Conservation (phyloP, 331 rosid genomes). For the Pyracantha coccinea region DNA sequence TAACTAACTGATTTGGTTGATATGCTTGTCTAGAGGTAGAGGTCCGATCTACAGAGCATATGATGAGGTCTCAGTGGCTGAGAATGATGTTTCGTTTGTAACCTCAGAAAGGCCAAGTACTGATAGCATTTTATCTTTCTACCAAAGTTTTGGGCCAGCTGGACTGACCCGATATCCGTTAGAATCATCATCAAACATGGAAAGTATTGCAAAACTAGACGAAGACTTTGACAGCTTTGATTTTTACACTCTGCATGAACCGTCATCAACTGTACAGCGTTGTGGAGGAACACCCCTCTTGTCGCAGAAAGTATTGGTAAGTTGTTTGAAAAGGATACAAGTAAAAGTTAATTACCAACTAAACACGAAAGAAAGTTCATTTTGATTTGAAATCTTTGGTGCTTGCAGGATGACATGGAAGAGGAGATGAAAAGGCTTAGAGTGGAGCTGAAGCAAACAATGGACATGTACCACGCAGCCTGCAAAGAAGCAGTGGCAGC, state of each 20-base stretch:
- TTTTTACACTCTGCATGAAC: not conserved
- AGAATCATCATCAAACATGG: not conserved
- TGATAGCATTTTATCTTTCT: conserved; percentile 21
- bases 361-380: not conserved
- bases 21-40: not conserved
- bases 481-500: conserved; percentile 16
- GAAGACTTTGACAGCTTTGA: not conserved
- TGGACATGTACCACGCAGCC: conserved; percentile 21
- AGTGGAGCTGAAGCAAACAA: conserved; percentile 16
- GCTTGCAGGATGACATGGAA: conserved; percentile 23
- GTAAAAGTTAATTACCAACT: not conserved
- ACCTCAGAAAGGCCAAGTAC: conserved; percentile 21
- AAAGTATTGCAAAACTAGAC: not conserved
- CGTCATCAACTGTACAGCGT: not conserved
- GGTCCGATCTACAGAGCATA: not conserved
- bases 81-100: conserved; percentile 1
- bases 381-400: not conserved
- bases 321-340: not conserved
- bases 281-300: not conserved
- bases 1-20: not conserved
- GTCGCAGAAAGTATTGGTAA: conserved; percentile 4
- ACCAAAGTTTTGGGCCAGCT: conserved; percentile 7
- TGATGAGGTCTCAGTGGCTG: conserved; percentile 4
- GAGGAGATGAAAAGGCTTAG: conserved; percentile 23
- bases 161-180: not conserved